Conservation (phyloP, 305 asterid genomes). For the Withania somnifera region DNA sequence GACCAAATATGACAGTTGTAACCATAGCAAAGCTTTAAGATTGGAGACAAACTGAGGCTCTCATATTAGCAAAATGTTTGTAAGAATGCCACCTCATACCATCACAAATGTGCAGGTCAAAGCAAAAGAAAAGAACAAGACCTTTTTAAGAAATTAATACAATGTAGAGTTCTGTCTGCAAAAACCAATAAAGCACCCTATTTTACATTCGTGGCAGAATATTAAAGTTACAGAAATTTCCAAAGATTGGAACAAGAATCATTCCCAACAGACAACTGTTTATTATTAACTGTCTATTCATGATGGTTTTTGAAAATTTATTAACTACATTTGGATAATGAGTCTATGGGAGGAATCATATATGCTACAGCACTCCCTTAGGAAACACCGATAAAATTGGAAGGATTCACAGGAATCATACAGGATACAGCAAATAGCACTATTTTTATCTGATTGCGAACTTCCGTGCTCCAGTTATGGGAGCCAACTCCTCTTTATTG, state of each 20-base stretch:
- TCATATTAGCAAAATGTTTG: not conserved
- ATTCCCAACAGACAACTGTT: not conserved
- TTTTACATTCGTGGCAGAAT: not conserved
- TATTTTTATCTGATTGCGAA: not conserved
- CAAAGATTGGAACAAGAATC: not conserved
- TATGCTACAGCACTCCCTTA: constrained; percentile 7
- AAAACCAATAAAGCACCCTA: not conserved
- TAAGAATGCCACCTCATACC: not conserved
- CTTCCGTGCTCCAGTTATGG: not conserved
- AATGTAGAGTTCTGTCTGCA: not conserved
- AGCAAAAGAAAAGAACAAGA: not conserved
- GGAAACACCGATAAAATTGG: constrained; percentile 35
- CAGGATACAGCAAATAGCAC: not conserved
- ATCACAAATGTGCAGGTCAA: not conserved
- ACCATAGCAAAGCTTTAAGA: not conserved
- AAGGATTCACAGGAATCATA: constrained; percentile 15
- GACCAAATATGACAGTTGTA: constrained; percentile 13
- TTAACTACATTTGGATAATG: not conserved
- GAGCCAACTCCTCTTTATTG: not conserved
- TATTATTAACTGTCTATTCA: not conserved
- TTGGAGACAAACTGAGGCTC: not conserved
- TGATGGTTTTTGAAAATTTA: not conserved
- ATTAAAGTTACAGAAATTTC: not conserved
- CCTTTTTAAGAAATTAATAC: not conserved
- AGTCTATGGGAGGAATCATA: not conserved